Base-by-base conservation (phyloP, 768 basidiomycete species). In the Boletus sensibilis region DNA sequence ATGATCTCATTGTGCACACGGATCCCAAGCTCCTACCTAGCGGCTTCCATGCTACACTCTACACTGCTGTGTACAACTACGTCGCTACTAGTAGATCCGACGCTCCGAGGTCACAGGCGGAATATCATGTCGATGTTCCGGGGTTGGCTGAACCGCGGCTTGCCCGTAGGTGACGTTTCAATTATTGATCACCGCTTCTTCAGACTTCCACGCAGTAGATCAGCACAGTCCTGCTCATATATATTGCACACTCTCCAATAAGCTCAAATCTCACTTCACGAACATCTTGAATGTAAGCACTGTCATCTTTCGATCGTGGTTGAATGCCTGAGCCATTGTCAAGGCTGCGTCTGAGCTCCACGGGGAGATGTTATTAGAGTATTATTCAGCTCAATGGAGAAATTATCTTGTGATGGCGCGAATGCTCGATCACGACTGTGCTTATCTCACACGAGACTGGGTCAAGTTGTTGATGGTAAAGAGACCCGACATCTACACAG, bases 281-380 rank as follows among this genome's bases (percentile, higher is more conserved):
- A 47, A 59, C 34, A 14, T 33, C 38, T 55, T 40, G 34, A 56
- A 25, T 23, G 31, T 51, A 39, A 34, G 33, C n/a, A n/a, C n/a
- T 9, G 5, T 41, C 2, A 14, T 41, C 14, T 23, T 57, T 46
- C 20, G 12, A 27, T n/a, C 25, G 11, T 4, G 43, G 27, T 33
- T n/a, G 35, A 50, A n/a, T 7, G 6, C 37, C 23, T 53, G n/a
- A 44, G 23, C n/a, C 20, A 9, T 20, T 37, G 5, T 13, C 21
- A 29, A 52, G 25, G 25, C 21, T 40, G 31, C 29, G 12, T 49
- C 45, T 23, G 45, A 41, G 11, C 39, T 57, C 34, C 33, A 35
- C 23, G 33, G 29, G 25, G 47, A 45, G 16, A n/a, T 16, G 13
- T 21, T 35, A 16, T 53, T 44, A 21, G 14, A 43, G 4, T 38